Conservation (phyloP, 345 rosid genomes). For the Populus deltoides region DNA sequence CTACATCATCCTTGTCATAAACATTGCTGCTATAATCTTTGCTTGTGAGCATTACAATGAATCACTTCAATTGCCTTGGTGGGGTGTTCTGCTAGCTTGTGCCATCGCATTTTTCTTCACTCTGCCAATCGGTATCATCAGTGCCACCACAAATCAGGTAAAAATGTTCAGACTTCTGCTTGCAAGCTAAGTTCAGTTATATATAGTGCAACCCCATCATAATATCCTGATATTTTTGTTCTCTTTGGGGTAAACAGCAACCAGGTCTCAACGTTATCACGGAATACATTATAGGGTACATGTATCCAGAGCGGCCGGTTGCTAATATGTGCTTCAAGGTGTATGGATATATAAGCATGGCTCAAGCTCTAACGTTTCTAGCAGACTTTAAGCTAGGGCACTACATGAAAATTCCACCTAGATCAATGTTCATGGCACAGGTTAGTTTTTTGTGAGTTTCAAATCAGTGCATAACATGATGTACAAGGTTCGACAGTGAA, state of each 20-base stretch:
- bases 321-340: slow-evolving; percentile 95
- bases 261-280: slow-evolving; percentile 81
- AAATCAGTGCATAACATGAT: no score
- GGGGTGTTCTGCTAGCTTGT: slow-evolving; percentile 86
- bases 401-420: slow-evolving; percentile 91
- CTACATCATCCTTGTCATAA: slow-evolving; percentile 43
- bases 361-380: slow-evolving; percentile 65
- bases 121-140: slow-evolving; percentile 71
- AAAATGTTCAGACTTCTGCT: not conserved
- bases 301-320: slow-evolving; percentile 75
- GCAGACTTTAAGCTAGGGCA: slow-evolving; percentile 81
- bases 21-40: slow-evolving; percentile 49
- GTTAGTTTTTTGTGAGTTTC: slow-evolving; percentile 17
- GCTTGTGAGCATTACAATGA: slow-evolving; percentile 57
- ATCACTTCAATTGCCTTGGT: slow-evolving; percentile 80
- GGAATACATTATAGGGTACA: slow-evolving; percentile 70
- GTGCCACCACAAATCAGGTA: slow-evolving; percentile 72
- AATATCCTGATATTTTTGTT: no score
- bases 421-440: slow-evolving; percentile 85
- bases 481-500: not conserved
- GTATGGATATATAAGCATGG: slow-evolving; percentile 82
- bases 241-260: slow-evolving; percentile 17
- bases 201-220: no score
- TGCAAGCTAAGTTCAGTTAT: no score
- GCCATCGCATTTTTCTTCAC: slow-evolving; percentile 72